These are phyloP conservation scores for Myxozyma lipomycoides DNA, from an alignment of 805 yeast species.

Conservation along the genomic window DNA sequence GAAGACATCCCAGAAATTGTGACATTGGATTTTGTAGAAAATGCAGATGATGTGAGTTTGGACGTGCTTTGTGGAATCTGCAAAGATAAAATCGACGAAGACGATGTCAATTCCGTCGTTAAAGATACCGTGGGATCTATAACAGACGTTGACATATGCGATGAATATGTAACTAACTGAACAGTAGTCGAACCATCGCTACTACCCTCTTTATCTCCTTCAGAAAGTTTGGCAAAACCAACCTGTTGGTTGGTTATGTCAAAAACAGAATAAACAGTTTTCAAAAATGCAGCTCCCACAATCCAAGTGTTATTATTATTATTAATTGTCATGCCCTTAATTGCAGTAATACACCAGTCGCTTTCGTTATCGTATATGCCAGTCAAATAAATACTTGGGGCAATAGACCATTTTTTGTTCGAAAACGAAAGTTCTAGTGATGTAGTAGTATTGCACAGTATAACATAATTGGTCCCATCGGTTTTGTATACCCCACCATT, in stretches of 20 bases:
- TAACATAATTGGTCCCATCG: conserved; percentile 62
- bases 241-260: conserved; percentile 49
- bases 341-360: conserved; percentile 60
- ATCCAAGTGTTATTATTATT: conserved; percentile 50
- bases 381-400: conserved; percentile 49
- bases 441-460: conserved; percentile 50
- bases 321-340: conserved; percentile 51
- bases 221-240: conserved; percentile 47
- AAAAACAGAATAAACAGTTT: conserved; percentile 53
- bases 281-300: conserved; percentile 59
- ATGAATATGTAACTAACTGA: not conserved
- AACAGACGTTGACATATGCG: conserved; percentile 3
- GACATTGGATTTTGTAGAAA: too few relatives aligned
- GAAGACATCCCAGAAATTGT: too few relatives aligned
- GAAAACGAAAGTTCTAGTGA: conserved; percentile 44
- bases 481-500: conserved; percentile 39
- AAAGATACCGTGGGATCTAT: too few relatives aligned
- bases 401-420: conserved; percentile 45
- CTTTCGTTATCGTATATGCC: conserved; percentile 41
- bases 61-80: too few relatives aligned
- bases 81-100: too few relatives aligned
- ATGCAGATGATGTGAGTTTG: not conserved
- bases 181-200: not conserved
- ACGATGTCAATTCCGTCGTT: too few relatives aligned
- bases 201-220: not conserved